Conservation (phyloP, 2,329 filamentous ascomycete species). For the Biscogniauxia marginata region DNA sequence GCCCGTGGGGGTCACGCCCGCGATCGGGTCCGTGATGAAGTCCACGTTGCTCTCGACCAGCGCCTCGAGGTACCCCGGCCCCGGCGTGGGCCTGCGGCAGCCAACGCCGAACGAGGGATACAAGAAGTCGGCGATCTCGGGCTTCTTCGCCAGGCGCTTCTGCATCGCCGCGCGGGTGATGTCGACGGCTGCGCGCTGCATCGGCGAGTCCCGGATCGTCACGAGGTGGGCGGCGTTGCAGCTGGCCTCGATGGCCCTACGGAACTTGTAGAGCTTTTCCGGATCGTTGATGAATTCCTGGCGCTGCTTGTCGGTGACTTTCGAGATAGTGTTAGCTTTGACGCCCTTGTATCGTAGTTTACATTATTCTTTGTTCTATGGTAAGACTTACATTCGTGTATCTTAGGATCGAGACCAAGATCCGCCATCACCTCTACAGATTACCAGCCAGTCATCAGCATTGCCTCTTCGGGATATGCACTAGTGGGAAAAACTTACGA, state of each 20-base stretch:
- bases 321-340: too few species aligned
- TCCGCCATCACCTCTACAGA: constrained; percentile 37
- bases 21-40: constrained; percentile 37
- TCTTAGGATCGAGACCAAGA: constrained; percentile 40
- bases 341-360: too few species aligned
- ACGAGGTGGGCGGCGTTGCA: constrained; percentile 43
- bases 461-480: neutral
- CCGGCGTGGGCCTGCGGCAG: constrained; percentile 46
- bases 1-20: constrained; percentile 35
- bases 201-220: constrained; percentile 36
- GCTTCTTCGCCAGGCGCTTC: constrained; percentile 39
- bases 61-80: constrained; percentile 46
- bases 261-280: constrained; percentile 38
- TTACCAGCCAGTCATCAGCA: constrained; percentile 7
- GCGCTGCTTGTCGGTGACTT: constrained; percentile 40
- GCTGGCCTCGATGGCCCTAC: constrained; percentile 44
- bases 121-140: constrained; percentile 42
- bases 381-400: constrained; percentile 39
- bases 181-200: constrained; percentile 35
- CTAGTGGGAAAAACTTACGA: constrained; percentile 13
- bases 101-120: constrained; percentile 44
- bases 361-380: too few species aligned
- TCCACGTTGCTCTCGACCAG: constrained; percentile 41
- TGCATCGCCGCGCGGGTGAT: constrained; percentile 39
- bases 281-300: constrained; percentile 38